Evolutionary conservation across 352 stramenopile genomes (phyloP), one percentile per base, ranked within the genome.

Genomic region (Phytopythium sindhum): DNA sequence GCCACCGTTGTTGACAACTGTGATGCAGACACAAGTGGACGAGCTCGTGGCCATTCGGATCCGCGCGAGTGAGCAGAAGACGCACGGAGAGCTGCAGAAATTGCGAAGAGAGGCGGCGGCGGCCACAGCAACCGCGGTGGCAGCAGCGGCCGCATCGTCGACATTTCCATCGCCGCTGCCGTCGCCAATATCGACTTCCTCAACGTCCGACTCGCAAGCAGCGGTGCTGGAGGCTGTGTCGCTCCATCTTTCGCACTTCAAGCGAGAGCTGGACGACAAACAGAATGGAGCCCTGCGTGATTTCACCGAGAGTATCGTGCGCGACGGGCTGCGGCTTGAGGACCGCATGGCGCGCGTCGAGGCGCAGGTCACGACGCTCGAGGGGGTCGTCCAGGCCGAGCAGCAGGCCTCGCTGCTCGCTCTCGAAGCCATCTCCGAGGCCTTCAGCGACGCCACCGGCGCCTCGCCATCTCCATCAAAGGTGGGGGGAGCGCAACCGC

Each of bases 361-460:
- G 55, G 24, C 57, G 41, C 79, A 91, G 63, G 68, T 91, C n/a
- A 69, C 42, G 0, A 72, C 64, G 17, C 64, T 91, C 2, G 82
- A 89, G 35, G 61, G 64, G 0, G 75, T 91, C 31, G 83, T 91
- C 51, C 78, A 91, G 57, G 76, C 78, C 4, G 82, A 91, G 61
- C 82, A 91, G 56, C 80, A 91, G 68, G 78, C 82, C 4, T 89
- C 80, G 23, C 68, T 91, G 26, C 63, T 88, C 28, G 82, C 82
- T 14, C 67, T 91, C 23, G 80, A 91, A 35, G 82, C 82, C 6
- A 89, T 91, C 41, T 91, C 82, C 29, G 81, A 88, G 39, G 82
- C 82, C 17, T 88, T 91, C 28, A 65, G 63, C 14, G 64, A 69
- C 29, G 55, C 47, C 31, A 29, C 47, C 9, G n/a, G 47, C 7